phyloP scores from a whole-genome alignment of 441 rosid species.

The Corymbia citriodora region DNA sequence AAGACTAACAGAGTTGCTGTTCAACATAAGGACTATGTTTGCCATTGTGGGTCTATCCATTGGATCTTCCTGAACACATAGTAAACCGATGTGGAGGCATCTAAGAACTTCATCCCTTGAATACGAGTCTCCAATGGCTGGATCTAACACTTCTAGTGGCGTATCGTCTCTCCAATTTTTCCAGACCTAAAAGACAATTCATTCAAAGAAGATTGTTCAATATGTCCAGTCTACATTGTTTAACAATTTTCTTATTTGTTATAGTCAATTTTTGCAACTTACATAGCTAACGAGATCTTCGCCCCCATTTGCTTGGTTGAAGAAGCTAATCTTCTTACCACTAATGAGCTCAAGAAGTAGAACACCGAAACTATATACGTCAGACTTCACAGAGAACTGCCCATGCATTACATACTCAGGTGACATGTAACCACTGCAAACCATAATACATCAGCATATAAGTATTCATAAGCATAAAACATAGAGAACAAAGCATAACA shows the following conservation, averaged over 20 bases:
- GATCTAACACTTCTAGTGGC: neutral
- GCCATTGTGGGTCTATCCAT: neutral
- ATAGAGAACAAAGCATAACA: neutral
- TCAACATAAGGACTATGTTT: neutral
- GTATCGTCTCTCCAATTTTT: neutral
- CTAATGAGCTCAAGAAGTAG: neutral
- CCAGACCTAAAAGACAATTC: neutral
- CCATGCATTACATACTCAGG: neutral
- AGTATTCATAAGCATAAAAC: neutral
- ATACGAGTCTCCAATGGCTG: neutral
- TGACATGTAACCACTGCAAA: neutral
- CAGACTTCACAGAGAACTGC: neutral
- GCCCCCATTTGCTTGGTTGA: accelerated
- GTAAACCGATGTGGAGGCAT: neutral
- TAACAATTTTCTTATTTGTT: neutral
- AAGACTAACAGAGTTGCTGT: neutral
- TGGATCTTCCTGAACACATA: too few relatives aligned
- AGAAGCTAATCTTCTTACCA: neutral
- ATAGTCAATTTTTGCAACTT: neutral
- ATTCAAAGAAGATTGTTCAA: neutral
- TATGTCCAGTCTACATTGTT: neutral
- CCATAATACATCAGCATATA: neutral
- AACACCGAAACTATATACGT: neutral
- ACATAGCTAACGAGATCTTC: neutral
- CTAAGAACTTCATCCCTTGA: neutral